Evolutionary conservation across 176 grass and related monocot genomes (phyloP).

Genomic region (Hsuehochloa calcarea): DNA sequence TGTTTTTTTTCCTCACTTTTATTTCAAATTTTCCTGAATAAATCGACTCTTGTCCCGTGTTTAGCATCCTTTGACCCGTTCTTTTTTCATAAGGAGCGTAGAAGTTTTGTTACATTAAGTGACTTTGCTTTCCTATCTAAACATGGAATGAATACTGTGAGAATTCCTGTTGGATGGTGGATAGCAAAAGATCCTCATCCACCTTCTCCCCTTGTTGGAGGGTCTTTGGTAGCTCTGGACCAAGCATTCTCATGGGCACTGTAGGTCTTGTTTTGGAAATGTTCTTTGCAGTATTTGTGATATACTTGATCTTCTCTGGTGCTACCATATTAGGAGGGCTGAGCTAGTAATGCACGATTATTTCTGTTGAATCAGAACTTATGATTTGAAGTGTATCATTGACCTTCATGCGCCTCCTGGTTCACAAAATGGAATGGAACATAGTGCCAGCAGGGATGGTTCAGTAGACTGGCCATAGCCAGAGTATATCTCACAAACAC

Average conservation of each 20-base stretch:
- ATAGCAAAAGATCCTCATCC: constrained; percentile 63
- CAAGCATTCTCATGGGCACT: constrained; percentile 69
- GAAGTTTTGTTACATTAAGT: constrained; percentile 62
- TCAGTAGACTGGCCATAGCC: constrained; percentile 56
- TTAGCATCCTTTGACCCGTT: constrained; percentile 21
- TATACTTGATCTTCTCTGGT: not conserved
- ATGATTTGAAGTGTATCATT: constrained; percentile 68
- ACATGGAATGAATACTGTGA: constrained; percentile 67
- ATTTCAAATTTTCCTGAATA: not conserved
- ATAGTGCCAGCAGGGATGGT: constrained; percentile 79
- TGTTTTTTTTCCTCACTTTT: not conserved
- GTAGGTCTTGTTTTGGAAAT: constrained; percentile 45
- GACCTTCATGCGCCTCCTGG: constrained; percentile 82
- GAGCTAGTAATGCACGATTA: constrained; percentile 23
- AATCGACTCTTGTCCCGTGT: not conserved
- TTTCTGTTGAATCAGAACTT: constrained; percentile 39
- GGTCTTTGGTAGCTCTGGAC: constrained; percentile 61
- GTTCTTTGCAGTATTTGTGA: constrained; percentile 27
- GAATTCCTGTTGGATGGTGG: constrained; percentile 90
- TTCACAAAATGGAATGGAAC: constrained; percentile 77
- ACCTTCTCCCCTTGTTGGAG: constrained; percentile 65
- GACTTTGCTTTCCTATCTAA: constrained; percentile 70
- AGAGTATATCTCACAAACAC: constrained; percentile 60
- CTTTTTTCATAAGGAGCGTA: constrained; percentile 48
- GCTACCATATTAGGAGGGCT: not conserved